These are phyloP conservation scores for Ilex asprella DNA, from an alignment of 257 asterid genomes.

Conservation along the genomic window DNA sequence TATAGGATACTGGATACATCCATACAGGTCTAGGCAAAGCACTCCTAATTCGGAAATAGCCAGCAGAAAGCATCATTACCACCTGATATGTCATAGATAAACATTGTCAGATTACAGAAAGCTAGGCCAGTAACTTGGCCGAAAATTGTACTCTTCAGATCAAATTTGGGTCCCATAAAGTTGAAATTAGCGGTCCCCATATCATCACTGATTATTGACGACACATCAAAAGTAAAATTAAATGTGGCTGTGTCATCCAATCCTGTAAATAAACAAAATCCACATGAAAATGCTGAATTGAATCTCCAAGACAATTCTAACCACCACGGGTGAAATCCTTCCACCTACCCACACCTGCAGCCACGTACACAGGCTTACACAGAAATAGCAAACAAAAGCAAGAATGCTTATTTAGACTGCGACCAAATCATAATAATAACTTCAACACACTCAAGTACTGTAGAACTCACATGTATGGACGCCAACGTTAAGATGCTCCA, in stretches of 20 bases:
- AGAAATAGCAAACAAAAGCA: background rate
- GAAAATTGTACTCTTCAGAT: background rate
- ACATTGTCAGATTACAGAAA: constrained; percentile 2
- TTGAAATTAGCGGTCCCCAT: too few species aligned
- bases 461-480: constrained; percentile 62
- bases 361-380: background rate
- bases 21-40: constrained; percentile 75
- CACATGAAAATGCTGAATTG: too few species aligned
- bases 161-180: background rate
- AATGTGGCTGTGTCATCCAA: too few species aligned
- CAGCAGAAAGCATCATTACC: constrained; percentile 93
- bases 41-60: constrained; percentile 78
- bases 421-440: background rate
- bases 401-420: background rate
- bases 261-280: too few species aligned
- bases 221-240: too few species aligned
- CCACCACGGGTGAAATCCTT: too few species aligned
- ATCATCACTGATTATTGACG: too few species aligned
- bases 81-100: constrained; percentile 38
- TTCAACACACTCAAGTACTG: background rate
- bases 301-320: too few species aligned
- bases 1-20: constrained; percentile 86
- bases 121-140: background rate
- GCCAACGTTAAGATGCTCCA: constrained; percentile 65
- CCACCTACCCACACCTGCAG: too few species aligned